Conservation (phyloP, 331 rosid species). For the Ulmus americana region DNA sequence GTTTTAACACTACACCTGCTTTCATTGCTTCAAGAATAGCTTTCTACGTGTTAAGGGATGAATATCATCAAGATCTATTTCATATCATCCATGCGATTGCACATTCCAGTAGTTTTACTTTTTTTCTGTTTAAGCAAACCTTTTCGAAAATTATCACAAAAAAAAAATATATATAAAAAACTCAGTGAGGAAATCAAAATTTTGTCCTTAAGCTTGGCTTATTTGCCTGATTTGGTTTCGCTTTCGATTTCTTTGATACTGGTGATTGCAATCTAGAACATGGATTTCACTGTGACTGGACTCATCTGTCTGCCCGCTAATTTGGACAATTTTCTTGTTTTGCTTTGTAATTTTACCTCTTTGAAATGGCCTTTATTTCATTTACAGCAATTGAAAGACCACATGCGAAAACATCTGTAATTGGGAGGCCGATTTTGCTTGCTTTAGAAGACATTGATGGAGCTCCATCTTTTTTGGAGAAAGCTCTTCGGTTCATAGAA, state of each 20-base stretch:
- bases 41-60: background rate
- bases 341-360: constrained; percentile 19
- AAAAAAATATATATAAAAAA: background rate
- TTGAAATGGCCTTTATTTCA: constrained; percentile 14
- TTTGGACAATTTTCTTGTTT: constrained; percentile 17
- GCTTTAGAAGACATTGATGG: constrained; percentile 97
- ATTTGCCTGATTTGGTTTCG: constrained; percentile 4
- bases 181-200: background rate
- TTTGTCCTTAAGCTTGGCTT: background rate
- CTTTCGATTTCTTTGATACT: background rate
- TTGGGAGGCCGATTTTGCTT: constrained; percentile 83
- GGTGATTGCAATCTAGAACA: background rate
- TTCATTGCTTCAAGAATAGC: constrained; percentile 6
- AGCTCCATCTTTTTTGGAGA: constrained; percentile 89
- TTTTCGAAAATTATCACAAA: background rate
- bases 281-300: constrained; percentile 15
- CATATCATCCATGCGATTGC: constrained; percentile 13
- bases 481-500: constrained; percentile 76
- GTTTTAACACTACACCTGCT: constrained; percentile 22
- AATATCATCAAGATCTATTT: background rate
- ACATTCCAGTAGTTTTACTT: constrained; percentile 3
- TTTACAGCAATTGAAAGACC: constrained; percentile 55
- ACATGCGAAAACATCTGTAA: constrained; percentile 52
- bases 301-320: background rate
- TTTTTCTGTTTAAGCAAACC: background rate